These are phyloP conservation scores for Fomitopsis palustris DNA, from an alignment of 1,284 basidiomycete species.

Conservation along the genomic window DNA sequence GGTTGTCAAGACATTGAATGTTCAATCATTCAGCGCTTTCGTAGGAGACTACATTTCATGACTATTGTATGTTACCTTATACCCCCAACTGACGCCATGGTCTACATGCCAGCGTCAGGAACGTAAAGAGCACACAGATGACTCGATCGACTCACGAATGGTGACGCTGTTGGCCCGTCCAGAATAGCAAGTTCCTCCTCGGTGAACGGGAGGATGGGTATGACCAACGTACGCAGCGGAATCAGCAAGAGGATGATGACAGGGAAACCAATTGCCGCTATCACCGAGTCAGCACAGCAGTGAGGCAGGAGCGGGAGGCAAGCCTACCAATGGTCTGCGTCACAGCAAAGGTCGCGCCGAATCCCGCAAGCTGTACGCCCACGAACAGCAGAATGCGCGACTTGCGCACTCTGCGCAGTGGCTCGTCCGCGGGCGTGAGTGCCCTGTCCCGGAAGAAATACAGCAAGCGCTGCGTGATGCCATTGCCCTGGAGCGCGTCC, in stretches of 20 bases:
- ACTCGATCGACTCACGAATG: constrained; percentile 56
- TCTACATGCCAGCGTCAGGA: constrained; percentile 24
- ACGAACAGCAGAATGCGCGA: constrained; percentile 79
- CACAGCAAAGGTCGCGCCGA: constrained; percentile 88
- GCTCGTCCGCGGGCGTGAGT: constrained; percentile 62
- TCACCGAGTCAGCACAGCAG: background rate
- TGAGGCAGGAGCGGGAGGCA: background rate
- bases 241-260: constrained; percentile 86
- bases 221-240: constrained; percentile 72
- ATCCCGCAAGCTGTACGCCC: constrained; percentile 78
- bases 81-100: constrained; percentile 47
- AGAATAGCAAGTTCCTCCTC: constrained; percentile 79
- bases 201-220: constrained; percentile 81
- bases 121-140: background rate
- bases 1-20: background rate
- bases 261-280: constrained; percentile 89
- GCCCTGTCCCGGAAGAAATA: constrained; percentile 78
- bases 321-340: constrained; percentile 84
- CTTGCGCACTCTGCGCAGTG: constrained; percentile 72
- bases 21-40: background rate
- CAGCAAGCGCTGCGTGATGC: constrained; percentile 81
- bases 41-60: background rate
- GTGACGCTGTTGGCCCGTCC: constrained; percentile 85
- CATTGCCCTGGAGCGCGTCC: constrained; percentile 79
- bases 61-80: constrained; percentile 7